phyloP scores from a whole-genome alignment of 768 basidiomycete genomes.

The Russula vinacea region DNA sequence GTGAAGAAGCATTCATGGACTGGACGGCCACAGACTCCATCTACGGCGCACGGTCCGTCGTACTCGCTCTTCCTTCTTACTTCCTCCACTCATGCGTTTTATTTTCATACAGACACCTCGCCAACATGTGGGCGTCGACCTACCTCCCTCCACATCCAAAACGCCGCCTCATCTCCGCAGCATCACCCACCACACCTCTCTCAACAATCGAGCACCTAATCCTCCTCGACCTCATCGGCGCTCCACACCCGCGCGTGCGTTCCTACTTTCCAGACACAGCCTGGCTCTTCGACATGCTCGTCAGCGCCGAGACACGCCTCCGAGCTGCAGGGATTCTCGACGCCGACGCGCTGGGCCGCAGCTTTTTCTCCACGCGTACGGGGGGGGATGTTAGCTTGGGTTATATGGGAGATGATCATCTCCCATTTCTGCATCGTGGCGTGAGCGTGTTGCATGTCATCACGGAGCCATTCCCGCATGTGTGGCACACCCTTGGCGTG shows the following conservation, averaged over 20 bases:
- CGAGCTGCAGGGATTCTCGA: constrained; percentile 58
- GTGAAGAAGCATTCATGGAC: constrained; percentile 89
- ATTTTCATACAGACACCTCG: constrained; percentile 65
- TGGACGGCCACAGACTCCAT: constrained; percentile 91
- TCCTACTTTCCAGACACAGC: constrained; percentile 86
- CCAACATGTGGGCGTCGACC: constrained; percentile 74
- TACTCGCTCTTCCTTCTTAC: background rate
- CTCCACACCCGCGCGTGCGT: constrained; percentile 65
- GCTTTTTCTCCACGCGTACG: constrained; percentile 63
- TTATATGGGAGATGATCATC: constrained; percentile 87
- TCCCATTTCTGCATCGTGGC: constrained; percentile 80
- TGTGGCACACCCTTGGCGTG: constrained; percentile 84
- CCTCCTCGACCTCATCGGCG: constrained; percentile 88
- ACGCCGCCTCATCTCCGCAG: constrained; percentile 49
- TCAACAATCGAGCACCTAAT: constrained; percentile 85
- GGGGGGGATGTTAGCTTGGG: constrained; percentile 43
- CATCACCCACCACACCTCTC: constrained; percentile 57
- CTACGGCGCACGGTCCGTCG: constrained; percentile 84
- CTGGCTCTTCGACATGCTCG: constrained; percentile 86
- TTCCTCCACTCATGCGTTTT: background rate
- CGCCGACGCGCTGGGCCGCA: constrained; percentile 43
- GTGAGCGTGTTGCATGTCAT: constrained; percentile 91
- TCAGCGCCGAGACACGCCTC: constrained; percentile 67
- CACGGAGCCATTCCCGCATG: constrained; percentile 78
- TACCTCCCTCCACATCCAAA: constrained; percentile 60